Percentiles rank a stretch among this genome's conserved stretches.
Evolutionary conservation across 306 rosid genomes (phyloP).

Genomic region (Luffa acutangula): DNA sequence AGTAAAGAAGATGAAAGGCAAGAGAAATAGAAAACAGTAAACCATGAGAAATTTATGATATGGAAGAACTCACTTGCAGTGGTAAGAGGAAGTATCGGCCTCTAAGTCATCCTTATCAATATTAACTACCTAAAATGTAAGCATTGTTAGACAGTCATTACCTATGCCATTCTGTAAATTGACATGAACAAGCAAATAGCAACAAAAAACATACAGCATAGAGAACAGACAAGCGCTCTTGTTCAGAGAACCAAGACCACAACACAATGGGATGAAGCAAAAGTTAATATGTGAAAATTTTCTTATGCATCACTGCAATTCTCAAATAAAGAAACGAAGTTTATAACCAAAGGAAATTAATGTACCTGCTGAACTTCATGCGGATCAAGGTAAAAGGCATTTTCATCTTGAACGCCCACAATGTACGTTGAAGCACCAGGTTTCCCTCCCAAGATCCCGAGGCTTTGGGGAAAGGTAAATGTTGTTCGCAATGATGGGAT

Average conservation of each 20-base stretch:
- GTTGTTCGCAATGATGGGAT: conserved; percentile 73
- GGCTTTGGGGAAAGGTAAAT: conserved; percentile 84
- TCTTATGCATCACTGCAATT: not conserved
- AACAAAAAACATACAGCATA: not conserved
- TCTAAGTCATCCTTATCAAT: conserved; percentile 43
- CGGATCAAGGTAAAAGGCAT: conserved; percentile 91
- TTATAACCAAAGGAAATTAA: not conserved
- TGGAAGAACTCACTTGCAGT: conserved; percentile 58
- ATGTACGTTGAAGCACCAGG: conserved; percentile 91
- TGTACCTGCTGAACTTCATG: conserved; percentile 76
- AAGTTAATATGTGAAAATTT: not conserved
- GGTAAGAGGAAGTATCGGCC: conserved; percentile 74
- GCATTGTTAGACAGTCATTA: not conserved
- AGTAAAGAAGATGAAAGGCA: not conserved
- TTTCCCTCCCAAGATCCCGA: conserved; percentile 92
- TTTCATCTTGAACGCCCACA: conserved; percentile 81
- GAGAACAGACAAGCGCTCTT: not conserved
- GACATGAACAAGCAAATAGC: not conserved
- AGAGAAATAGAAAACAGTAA: not conserved
- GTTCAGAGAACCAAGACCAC: not conserved
- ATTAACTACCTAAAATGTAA: conserved; percentile 41
- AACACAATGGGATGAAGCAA: not conserved
- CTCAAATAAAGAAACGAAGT: not conserved
- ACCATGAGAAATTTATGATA: not conserved
- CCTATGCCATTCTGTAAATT: not conserved